Percentiles rank a stretch among this genome's conserved stretches.
These are phyloP conservation scores for Podaxis rugospora DNA, from an alignment of 768 basidiomycete species.

Conservation along the genomic window DNA sequence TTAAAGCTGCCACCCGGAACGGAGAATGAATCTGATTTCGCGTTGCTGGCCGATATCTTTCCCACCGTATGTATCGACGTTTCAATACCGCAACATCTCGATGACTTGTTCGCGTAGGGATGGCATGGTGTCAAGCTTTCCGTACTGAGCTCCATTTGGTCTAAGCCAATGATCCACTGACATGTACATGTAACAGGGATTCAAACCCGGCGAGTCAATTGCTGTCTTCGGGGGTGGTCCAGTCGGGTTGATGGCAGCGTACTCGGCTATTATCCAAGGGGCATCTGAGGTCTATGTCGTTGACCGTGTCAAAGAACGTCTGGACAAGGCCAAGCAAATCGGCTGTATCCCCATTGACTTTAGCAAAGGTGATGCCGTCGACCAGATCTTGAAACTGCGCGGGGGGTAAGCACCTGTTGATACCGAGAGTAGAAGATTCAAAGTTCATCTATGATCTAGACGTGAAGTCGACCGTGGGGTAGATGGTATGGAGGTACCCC, in stretches of 20 bases:
- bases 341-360: slow-evolving; percentile 50
- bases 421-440: background rate
- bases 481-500: slow-evolving; percentile 28
- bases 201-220: slow-evolving; percentile 47
- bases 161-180: background rate
- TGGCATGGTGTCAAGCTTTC: slow-evolving; percentile 51
- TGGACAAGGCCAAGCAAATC: slow-evolving; percentile 48
- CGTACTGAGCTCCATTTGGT: slow-evolving; percentile 18
- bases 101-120: slow-evolving; percentile 25
- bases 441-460: slow-evolving; percentile 18
- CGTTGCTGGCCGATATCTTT: slow-evolving; percentile 51
- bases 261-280: slow-evolving; percentile 47
- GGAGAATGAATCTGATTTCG: slow-evolving; percentile 54
- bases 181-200: slow-evolving; percentile 22
- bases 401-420: slow-evolving; percentile 31
- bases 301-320: slow-evolving; percentile 49
- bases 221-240: slow-evolving; percentile 52
- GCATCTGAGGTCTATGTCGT: slow-evolving; percentile 52
- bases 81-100: background rate
- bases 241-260: slow-evolving; percentile 55
- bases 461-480: slow-evolving; percentile 49
- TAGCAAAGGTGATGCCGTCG: slow-evolving; percentile 40
- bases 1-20: slow-evolving; percentile 46
- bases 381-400: slow-evolving; percentile 39
- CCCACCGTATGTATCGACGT: slow-evolving; percentile 34